Evolutionary conservation across 768 basidiomycete genomes (phyloP), one percentile per base, ranked within the genome.

Genomic region (Boletus sp.): DNA sequence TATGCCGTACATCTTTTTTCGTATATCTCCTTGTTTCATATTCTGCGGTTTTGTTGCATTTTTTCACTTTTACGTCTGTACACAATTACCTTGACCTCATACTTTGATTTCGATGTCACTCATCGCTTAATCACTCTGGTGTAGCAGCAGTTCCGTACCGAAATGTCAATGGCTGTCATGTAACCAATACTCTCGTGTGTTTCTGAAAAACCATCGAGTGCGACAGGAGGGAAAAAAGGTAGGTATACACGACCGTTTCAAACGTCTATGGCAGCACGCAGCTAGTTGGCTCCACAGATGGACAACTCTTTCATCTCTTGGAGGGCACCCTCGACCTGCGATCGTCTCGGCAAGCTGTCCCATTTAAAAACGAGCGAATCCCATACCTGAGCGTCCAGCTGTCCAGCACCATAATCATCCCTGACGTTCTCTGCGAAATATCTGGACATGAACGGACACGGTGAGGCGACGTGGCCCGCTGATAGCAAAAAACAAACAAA

Each of bases 401-500:
- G 91, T 7, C 97, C 97, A 45, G 92, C 92, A 36, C 97, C 96
- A 67, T 99, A 99, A 64, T 98, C 97, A 64, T 99, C 96, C 59
- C 95, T 82, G 40, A 96, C 92, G 59, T 77, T 87, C 48, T 97
- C 93, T 3, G 84, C 80, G 67, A 98, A 98, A 74, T 94, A 96
- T 59, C 92, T 94, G 50, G 12, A 29, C 8, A 50, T 17, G 33
- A 7, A 9, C 30, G n/a, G 7, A 32, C 15, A 11, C 35, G 24
- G 28, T 54, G 46, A 48, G 32, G 28, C 28, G 5, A 54, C 12
- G 15, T 3, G 12, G 10, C 15, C 12, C 35, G 15, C n/a, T 14
- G 15, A 44, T 28, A 32, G 24, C 20, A 7, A 37, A 24, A 30
- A 35, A 41, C 12, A 20, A 44, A 6, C 7, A 1, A 4, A 47